Percentiles rank a stretch among this genome's conserved stretches.
phyloP scores from a whole-genome alignment of 371 early-diverging fungal genomes.

The Haplosporangium sp. region DNA sequence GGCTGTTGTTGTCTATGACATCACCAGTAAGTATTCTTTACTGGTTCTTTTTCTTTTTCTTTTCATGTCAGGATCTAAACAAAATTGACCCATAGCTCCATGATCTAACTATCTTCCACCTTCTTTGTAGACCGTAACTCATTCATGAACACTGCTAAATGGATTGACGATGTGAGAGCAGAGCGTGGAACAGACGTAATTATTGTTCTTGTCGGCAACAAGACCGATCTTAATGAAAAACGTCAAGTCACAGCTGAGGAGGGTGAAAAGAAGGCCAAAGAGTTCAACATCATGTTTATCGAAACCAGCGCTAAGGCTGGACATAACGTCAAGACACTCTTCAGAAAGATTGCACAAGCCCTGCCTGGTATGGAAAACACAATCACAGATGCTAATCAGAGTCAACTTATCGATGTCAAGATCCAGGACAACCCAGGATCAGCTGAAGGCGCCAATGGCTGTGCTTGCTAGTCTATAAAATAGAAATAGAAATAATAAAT shows the following conservation, averaged over 20 bases:
- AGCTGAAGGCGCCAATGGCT: slow-evolving; percentile 52
- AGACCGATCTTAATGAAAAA: slow-evolving; percentile 96
- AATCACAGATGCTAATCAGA: slow-evolving; percentile 59
- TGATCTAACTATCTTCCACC: neutral
- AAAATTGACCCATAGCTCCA: neutral
- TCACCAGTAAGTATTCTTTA: slow-evolving; percentile 75
- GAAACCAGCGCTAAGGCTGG: slow-evolving; percentile 98
- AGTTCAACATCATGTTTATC: slow-evolving; percentile 95
- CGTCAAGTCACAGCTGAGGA: slow-evolving; percentile 96
- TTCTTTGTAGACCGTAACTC: slow-evolving; percentile 81
- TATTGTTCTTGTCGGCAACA: slow-evolving; percentile 99
- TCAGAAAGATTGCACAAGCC: slow-evolving; percentile 95
- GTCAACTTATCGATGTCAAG: slow-evolving; percentile 55
- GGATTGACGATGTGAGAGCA: slow-evolving; percentile 98
- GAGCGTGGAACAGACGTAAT: slow-evolving; percentile 98
- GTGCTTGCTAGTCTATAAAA: slow-evolving; percentile 32
- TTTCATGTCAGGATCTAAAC: neutral
- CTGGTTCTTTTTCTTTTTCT: neutral
- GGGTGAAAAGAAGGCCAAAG: slow-evolving; percentile 96
- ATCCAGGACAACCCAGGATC: slow-evolving; percentile 53
- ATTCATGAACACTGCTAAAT: slow-evolving; percentile 95
- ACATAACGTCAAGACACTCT: slow-evolving; percentile 95
- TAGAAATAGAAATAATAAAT: neutral
- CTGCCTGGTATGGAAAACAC: slow-evolving; percentile 90
- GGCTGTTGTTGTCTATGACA: slow-evolving; percentile 98